A percentile compares a stretch with the other conserved stretches of the same genome.
phyloP scores from a whole-genome alignment of 371 early-diverging fungal species.

The Mucor sp. region DNA sequence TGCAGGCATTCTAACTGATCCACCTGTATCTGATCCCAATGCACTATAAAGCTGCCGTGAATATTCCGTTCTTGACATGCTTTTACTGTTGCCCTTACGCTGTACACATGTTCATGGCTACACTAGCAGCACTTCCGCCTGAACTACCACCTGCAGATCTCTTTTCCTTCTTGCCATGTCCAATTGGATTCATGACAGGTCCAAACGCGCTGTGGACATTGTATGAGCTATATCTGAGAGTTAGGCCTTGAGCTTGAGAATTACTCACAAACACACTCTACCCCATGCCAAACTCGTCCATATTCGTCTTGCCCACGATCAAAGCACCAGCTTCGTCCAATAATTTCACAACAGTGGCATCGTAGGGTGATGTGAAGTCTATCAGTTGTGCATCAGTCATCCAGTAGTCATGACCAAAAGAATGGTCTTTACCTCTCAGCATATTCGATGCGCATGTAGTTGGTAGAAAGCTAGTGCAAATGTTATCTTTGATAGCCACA shows the following conservation, averaged over 20 bases:
- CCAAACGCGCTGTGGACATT: constrained; percentile 59
- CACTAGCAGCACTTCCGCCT: constrained; percentile 93
- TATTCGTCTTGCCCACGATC: constrained; percentile 85
- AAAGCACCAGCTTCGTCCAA: constrained; percentile 71
- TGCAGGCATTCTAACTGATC: constrained; percentile 92
- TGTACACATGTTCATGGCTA: constrained; percentile 75
- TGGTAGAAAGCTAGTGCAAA: constrained; percentile 61
- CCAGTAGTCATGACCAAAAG: not conserved
- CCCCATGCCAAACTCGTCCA: constrained; percentile 99
- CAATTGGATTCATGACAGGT: constrained; percentile 52
- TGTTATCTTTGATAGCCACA: constrained; percentile 76
- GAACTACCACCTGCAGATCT: constrained; percentile 90
- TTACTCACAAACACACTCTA: constrained; percentile 19
- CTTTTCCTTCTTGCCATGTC: constrained; percentile 11
- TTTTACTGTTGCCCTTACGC: constrained; percentile 53
- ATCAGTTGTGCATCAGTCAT: not conserved
- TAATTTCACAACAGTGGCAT: constrained; percentile 74
- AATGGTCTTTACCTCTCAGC: constrained; percentile 53
- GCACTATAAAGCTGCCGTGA: constrained; percentile 42
- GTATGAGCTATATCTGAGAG: constrained; percentile 38
- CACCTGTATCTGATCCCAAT: constrained; percentile 94
- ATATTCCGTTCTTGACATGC: not conserved
- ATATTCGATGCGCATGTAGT: constrained; percentile 75
- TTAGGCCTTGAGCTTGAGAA: not conserved
- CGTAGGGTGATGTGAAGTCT: constrained; percentile 77